Evolutionary conservation across 2,329 filamentous ascomycete genomes (phyloP).

Genomic region (Hypoxylon sp.): DNA sequence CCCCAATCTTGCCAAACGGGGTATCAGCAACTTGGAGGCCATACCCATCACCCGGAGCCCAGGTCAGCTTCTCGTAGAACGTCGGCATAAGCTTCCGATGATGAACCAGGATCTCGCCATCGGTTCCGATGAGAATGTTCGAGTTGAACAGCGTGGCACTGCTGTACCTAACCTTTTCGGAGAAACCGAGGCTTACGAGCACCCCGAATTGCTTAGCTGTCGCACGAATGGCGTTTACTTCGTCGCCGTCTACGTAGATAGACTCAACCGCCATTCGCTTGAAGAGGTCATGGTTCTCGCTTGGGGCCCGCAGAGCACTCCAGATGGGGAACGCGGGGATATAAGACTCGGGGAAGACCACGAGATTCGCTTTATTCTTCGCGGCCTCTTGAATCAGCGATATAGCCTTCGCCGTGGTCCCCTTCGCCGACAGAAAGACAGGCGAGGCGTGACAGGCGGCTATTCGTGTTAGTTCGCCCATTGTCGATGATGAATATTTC

Average conservation of each 20-base stretch:
- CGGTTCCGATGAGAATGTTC: constrained; percentile 60
- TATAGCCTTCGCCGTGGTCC: constrained; percentile 63
- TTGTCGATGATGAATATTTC: constrained; percentile 6
- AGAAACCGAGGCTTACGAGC: constrained; percentile 64
- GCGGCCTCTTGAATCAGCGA: constrained; percentile 60
- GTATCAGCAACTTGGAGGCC: constrained; percentile 63
- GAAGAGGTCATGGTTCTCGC: constrained; percentile 65
- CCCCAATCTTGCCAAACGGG: constrained; percentile 61
- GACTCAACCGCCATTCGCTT: constrained; percentile 60
- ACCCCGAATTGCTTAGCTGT: constrained; percentile 55
- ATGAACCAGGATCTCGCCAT: constrained; percentile 63
- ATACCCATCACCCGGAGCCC: constrained; percentile 65
- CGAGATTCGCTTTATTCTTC: constrained; percentile 59
- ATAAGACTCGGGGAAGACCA: constrained; percentile 67
- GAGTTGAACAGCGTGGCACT: constrained; percentile 65
- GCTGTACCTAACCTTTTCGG: constrained; percentile 60
- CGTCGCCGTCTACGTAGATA: constrained; percentile 60
- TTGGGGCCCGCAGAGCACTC: constrained; percentile 61
- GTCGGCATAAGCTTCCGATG: constrained; percentile 68
- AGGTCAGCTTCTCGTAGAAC: constrained; percentile 69
- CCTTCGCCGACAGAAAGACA: constrained; percentile 60
- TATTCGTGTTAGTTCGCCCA: constrained; percentile 39
- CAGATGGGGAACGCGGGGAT: constrained; percentile 68
- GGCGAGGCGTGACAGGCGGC: constrained; percentile 58
- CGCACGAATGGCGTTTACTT: constrained; percentile 58